Conservation (phyloP, 148 eudicot genomes). For the Persicaria maculosa region DNA sequence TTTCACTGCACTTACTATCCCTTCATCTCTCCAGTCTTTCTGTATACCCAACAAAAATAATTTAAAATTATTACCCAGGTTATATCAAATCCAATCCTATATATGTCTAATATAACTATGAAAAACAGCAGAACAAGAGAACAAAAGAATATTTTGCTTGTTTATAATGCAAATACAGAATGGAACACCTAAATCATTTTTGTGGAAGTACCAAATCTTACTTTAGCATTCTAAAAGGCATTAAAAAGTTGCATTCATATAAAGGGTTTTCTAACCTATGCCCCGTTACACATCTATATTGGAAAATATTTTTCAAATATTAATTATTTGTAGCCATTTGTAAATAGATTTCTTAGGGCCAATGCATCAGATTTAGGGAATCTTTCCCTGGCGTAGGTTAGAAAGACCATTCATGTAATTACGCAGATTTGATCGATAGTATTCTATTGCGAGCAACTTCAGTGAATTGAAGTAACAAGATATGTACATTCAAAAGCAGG, state of each 20-base stretch:
- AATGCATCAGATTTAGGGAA: too few relatives aligned
- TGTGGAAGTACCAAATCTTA: background rate
- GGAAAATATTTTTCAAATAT: too few relatives aligned
- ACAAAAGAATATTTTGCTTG: background rate
- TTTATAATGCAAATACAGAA: background rate
- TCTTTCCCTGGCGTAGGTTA: too few relatives aligned
- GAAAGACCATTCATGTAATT: too few relatives aligned
- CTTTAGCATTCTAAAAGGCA: background rate
- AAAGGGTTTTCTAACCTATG: too few relatives aligned
- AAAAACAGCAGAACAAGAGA: background rate
- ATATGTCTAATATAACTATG: background rate
- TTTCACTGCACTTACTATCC: slow-evolving; percentile 93
- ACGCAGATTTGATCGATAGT: background rate
- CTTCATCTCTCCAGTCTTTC: slow-evolving; percentile 93
- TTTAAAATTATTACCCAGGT: background rate
- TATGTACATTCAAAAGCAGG: background rate
- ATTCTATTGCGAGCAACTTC: background rate
- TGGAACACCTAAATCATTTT: background rate
- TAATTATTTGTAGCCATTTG: too few relatives aligned
- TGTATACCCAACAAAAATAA: slow-evolving; percentile 23
- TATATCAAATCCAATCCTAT: background rate
- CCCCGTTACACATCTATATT: too few relatives aligned
- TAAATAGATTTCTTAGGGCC: too few relatives aligned
- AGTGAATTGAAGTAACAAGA: background rate
- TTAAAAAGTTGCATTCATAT: background rate